Percentiles rank a stretch among this genome's conserved stretches.
phyloP scores from a whole-genome alignment of 352 stramenopile genomes.

The Phytopythium chamaehyphon region DNA sequence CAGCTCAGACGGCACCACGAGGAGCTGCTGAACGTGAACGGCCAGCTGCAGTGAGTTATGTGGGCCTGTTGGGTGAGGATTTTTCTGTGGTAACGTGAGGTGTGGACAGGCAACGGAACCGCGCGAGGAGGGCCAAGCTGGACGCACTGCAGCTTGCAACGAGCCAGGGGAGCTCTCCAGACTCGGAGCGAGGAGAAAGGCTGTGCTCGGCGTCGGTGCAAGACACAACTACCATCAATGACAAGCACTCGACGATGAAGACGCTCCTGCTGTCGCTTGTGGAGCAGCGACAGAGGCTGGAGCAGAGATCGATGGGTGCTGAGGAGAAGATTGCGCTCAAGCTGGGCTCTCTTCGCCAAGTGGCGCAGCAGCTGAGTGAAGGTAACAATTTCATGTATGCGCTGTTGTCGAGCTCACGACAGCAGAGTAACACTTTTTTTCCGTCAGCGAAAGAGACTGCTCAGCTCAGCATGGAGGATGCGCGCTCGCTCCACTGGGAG shows the following conservation, averaged over 20 bases:
- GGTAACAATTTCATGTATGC: background rate
- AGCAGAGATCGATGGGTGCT: background rate
- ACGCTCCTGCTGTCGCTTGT: too few relatives aligned
- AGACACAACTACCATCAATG: background rate
- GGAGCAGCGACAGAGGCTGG: too few relatives aligned
- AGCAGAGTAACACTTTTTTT: background rate
- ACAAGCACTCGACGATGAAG: too few relatives aligned
- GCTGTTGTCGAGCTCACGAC: background rate
- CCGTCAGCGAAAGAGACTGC: slow-evolving; percentile 15
- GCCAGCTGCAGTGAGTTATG: slow-evolving; percentile 27
- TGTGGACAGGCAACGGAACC: slow-evolving; percentile 20
- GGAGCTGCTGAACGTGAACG: slow-evolving; percentile 35
- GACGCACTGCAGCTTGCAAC: slow-evolving; percentile 17
- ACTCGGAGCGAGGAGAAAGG: background rate
- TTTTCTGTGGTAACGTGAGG: too few relatives aligned
- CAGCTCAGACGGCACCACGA: slow-evolving; percentile 30
- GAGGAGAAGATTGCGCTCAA: slow-evolving; percentile 12
- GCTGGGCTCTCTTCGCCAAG: background rate
- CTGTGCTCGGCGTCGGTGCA: background rate
- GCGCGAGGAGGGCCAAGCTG: slow-evolving; percentile 17
- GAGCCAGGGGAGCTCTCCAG: too few relatives aligned
- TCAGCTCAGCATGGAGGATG: slow-evolving; percentile 21
- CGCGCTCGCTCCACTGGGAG: slow-evolving; percentile 23
- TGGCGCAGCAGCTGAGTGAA: too few relatives aligned
- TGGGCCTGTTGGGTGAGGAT: too few relatives aligned